Conservation (phyloP, 768 basidiomycete species). For the Rhizopogon sp. region DNA sequence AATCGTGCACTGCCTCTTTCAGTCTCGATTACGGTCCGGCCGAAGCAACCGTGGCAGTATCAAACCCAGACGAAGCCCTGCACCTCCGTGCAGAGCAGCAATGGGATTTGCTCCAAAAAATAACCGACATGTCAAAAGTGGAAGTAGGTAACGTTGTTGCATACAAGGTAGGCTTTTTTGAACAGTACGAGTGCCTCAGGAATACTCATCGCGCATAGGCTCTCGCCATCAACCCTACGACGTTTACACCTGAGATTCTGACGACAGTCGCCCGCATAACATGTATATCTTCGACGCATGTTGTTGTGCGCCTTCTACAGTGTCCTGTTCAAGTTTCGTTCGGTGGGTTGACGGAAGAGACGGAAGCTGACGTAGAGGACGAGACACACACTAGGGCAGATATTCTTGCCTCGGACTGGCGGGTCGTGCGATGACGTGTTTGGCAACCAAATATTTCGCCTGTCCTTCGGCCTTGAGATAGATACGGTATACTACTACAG, state of each 20-base stretch:
- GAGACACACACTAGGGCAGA: constrained; percentile 24
- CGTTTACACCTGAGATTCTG: constrained; percentile 56
- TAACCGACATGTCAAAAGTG: constrained; percentile 24
- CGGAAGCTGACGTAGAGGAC: constrained; percentile 16
- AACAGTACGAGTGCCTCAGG: neutral
- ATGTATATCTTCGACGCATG: constrained; percentile 13
- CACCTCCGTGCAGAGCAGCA: constrained; percentile 8
- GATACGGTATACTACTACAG: neutral
- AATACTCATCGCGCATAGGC: constrained; percentile 30
- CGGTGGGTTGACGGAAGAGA: constrained; percentile 15
- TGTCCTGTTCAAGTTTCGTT: constrained; percentile 23
- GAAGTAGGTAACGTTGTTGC: constrained; percentile 31
- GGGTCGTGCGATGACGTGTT: constrained; percentile 22
- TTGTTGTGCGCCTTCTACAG: constrained; percentile 10
- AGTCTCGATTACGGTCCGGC: constrained; percentile 13
- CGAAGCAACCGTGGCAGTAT: neutral
- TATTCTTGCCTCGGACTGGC: constrained; percentile 25
- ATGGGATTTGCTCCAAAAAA: constrained; percentile 16
- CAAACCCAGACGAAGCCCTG: neutral
- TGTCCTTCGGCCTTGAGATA: neutral
- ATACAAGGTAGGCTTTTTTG: constrained; percentile 40
- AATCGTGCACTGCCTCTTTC: constrained; percentile 3
- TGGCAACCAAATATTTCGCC: neutral
- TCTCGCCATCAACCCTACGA: constrained; percentile 53
- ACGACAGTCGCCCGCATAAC: constrained; percentile 40